Base-by-base conservation (phyloP, 2,329 filamentous ascomycete species). In the Fonsecaea erecta region DNA sequence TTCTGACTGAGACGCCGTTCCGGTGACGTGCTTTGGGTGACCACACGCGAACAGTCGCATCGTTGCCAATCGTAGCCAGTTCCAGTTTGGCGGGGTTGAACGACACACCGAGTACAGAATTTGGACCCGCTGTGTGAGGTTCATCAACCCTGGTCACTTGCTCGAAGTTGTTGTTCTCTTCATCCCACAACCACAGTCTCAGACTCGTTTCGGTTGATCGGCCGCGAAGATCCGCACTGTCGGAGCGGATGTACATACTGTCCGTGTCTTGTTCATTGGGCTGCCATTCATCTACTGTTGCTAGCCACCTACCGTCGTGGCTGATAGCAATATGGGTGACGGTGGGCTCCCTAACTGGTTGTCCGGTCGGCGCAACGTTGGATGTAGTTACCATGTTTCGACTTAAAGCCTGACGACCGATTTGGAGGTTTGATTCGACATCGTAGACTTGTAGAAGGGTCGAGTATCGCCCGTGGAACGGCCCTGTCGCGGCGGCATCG, bases 211-310 rank as follows among this genome's bases (percentile, higher is more conserved):
- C 94, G 11, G 51, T 67, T 12, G 52, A 56, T 35, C 24, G 28
- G 21, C 67, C 65, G 24, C 67, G 65, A 40, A 54, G 52, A 9
- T 34, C 30, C 5, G 48, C n/a, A 28, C 32, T n/a, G 35, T 70
- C 68, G 12, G 51, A 40, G 12, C 52, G 59, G 40, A 67, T 60
- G 58, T 82, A 77, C 30, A 90, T 76, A 62, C 84, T 84, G 43
- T 86, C 83, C 14, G 91, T 78, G 73, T 97, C 93, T 65, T 85
- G 81, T 12, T 81, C 79, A 9, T 91, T 87, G 1, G 93, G 93
- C 58, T 85, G 84, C 95, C 95, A 99, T 73, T 93, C 91, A 75
- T 99, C 95, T 1, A 96, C 86, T 1, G 92, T 97, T 3, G 90
- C 93, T 63, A 99, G 84, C 93, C 94, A 98, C 70, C 87, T 84